Conservation (phyloP, 306 rosid species). For the Spatholobus suberectus region DNA sequence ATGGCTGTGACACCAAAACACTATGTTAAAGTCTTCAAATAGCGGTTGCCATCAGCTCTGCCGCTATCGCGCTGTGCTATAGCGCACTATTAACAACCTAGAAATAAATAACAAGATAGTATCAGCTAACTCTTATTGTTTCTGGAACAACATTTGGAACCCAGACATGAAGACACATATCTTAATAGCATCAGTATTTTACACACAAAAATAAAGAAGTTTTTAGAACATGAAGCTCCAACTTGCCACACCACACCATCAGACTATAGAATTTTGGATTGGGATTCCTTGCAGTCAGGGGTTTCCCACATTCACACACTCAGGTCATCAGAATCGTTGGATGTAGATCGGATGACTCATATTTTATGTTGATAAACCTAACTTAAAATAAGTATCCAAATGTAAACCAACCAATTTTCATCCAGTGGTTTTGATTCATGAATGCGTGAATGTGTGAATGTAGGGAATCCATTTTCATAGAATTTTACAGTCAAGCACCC, state of each 20-base stretch:
- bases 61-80: not conserved
- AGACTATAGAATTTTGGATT: not conserved
- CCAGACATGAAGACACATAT: conserved; percentile 8
- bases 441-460: not conserved
- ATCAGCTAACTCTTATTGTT: not conserved
- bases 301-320: not conserved
- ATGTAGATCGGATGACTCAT: not conserved
- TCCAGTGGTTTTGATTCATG: not conserved
- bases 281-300: not conserved
- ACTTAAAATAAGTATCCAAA: not conserved
- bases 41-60: not conserved
- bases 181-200: not conserved
- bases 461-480: not conserved
- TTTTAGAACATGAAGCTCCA: not conserved
- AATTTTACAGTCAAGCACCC: not conserved
- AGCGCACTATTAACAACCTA: not conserved
- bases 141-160: conserved; percentile 9
- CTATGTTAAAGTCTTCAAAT: not conserved
- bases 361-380: not conserved
- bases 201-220: not conserved
- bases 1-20: not conserved
- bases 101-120: not conserved
- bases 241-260: not conserved
- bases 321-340: not conserved
- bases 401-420: not conserved